These are phyloP conservation scores for Botryosphaeria dothidea DNA, from an alignment of 2,329 filamentous ascomycete genomes.

Conservation along the genomic window DNA sequence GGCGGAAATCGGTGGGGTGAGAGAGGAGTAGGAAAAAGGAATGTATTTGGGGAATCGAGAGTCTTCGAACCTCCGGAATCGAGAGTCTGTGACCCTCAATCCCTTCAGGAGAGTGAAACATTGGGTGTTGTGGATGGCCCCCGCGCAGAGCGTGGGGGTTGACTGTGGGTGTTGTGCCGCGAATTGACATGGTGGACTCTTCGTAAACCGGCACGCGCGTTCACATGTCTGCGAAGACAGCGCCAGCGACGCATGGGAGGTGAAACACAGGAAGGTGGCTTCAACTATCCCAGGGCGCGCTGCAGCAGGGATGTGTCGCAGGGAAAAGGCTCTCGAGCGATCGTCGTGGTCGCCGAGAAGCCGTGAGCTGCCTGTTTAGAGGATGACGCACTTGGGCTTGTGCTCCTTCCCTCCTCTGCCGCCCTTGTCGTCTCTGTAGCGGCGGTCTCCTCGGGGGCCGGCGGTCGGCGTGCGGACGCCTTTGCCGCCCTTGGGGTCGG, in stretches of 20 bases:
- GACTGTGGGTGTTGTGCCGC: constrained; percentile 6
- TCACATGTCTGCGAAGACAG: constrained; percentile 18
- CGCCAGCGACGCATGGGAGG: constrained; percentile 4
- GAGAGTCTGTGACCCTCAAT: not conserved
- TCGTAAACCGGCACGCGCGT: constrained; percentile 13
- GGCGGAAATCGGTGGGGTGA: constrained; percentile 10
- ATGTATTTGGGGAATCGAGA: not conserved
- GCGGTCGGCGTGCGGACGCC: constrained; percentile 1
- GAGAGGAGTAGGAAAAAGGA: constrained; percentile 12
- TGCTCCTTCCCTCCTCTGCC: constrained; percentile 18
- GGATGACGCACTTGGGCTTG: constrained; percentile 20
- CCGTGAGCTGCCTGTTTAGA: constrained; percentile 11
- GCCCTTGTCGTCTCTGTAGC: constrained; percentile 18
- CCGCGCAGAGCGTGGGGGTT: not conserved
- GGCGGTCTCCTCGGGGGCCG: constrained; percentile 10
- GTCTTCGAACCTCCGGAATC: constrained; percentile 4
- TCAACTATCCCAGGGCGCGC: constrained; percentile 5
- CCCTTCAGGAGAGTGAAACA: constrained; percentile 1
- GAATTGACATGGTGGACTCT: constrained; percentile 10
- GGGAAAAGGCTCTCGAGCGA: not conserved
- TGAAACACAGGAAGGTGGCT: constrained; percentile 6
- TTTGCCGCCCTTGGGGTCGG: constrained; percentile 18
- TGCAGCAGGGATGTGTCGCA: constrained; percentile 17
- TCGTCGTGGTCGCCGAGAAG: constrained; percentile 8
- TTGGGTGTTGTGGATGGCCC: constrained; percentile 5